Conservation (phyloP, 768 basidiomycete species). For the Leccinum disarticulatum region DNA sequence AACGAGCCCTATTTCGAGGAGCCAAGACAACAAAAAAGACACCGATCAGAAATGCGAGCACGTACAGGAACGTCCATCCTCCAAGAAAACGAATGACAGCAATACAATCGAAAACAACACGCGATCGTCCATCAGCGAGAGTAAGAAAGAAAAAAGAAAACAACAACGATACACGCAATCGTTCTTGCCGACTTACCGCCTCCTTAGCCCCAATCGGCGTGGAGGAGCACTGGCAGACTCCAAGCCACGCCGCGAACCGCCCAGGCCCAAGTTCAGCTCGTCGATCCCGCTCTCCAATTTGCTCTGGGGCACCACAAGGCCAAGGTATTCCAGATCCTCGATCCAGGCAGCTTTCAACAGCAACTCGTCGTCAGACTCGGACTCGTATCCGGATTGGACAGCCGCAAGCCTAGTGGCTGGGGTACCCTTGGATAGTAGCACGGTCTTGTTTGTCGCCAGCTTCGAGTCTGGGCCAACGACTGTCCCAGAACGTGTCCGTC, state of each 20-base stretch:
- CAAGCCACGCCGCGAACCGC: conserved; percentile 10
- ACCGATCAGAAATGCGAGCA: conserved; percentile 1
- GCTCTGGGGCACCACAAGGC: conserved; percentile 5
- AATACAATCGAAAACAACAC: conserved; percentile 4
- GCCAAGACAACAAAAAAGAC: neutral
- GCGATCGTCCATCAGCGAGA: neutral
- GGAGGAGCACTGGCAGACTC: conserved; percentile 6
- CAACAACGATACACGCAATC: neutral
- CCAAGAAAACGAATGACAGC: conserved; percentile 7
- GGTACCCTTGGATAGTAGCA: neutral
- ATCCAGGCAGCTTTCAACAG: conserved; percentile 20
- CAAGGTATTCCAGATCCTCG: conserved; percentile 26
- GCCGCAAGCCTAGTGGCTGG: neutral
- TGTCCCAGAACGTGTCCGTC: conserved; percentile 52
- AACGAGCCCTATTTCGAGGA: neutral
- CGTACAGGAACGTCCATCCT: neutral
- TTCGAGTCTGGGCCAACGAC: conserved; percentile 36
- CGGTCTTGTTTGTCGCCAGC: conserved; percentile 12
- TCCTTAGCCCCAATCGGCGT: conserved; percentile 10
- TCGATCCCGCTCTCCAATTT: conserved; percentile 13
- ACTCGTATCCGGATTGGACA: conserved; percentile 7
- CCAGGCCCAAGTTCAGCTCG: conserved; percentile 33
- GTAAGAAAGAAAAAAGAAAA: neutral
- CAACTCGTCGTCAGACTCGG: conserved; percentile 28
- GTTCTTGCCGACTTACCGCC: conserved; percentile 6